Percentiles rank a stretch among this genome's conserved stretches.
Conservation (phyloP, 176 grass and related monocot genomes). For the Rhynchospora pubera region DNA sequence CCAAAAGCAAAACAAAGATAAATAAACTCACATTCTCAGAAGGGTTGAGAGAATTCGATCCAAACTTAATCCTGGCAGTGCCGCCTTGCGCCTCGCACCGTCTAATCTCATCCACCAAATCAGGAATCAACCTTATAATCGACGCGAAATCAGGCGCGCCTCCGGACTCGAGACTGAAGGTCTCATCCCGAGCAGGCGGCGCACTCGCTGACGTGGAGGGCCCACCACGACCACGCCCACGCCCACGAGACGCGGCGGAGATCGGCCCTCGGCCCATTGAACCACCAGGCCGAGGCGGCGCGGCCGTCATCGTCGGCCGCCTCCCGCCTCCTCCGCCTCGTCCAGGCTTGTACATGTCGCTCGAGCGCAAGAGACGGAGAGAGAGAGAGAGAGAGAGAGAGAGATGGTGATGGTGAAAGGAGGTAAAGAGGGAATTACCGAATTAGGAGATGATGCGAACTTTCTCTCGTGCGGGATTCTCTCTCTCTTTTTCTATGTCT, state of each 20-base stretch:
- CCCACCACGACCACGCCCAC: constrained; percentile 26
- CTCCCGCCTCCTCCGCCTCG: constrained; percentile 44
- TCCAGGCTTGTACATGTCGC: constrained; percentile 53
- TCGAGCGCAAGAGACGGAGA: not conserved
- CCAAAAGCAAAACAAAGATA: not conserved
- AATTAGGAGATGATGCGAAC: constrained; percentile 22
- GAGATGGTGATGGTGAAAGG: not conserved
- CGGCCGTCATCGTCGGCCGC: constrained; percentile 38
- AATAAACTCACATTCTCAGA: constrained; percentile 67
- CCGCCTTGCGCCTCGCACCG: constrained; percentile 74
- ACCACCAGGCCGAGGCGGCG: constrained; percentile 15
- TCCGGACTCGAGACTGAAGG: constrained; percentile 61
- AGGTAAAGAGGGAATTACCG: not conserved
- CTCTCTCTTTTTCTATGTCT: constrained; percentile 7
- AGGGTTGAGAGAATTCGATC: constrained; percentile 45
- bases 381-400: too few relatives aligned
- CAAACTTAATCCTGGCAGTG: constrained; percentile 80
- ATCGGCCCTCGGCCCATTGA: not conserved
- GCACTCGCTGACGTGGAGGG: not conserved
- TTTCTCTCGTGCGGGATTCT: constrained; percentile 15
- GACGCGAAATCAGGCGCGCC: constrained; percentile 62
- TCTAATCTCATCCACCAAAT: constrained; percentile 94
- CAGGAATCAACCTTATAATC: constrained; percentile 69
- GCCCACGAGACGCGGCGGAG: constrained; percentile 3
- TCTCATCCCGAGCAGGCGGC: constrained; percentile 43